Evolutionary conservation across 139 green algal species (phyloP).

Genomic region (Zygnema cylindricum): DNA sequence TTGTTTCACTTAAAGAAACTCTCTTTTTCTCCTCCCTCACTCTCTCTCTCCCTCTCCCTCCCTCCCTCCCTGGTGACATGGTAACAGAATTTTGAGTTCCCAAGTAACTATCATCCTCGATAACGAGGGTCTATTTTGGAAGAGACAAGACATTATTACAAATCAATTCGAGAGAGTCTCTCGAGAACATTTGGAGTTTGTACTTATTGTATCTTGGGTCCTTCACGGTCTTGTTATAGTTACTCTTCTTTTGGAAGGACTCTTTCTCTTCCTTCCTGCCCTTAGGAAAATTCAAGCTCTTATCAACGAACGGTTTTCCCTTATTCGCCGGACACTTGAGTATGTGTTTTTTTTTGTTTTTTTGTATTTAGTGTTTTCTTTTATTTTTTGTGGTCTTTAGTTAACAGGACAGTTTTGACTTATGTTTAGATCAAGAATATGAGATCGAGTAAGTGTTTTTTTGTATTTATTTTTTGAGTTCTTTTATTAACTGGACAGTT

Average conservation of each 20-base stretch:
- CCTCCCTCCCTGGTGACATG: background rate
- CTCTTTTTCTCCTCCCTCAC: conserved; percentile 2
- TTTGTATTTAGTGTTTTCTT: no score
- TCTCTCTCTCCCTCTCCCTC: background rate
- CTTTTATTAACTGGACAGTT: no score
- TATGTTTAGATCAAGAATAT: no score
- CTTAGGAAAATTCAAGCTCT: conserved; percentile 31
- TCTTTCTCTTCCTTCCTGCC: conserved; percentile 42
- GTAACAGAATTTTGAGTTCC: conserved; percentile 1
- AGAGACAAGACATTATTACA: conserved; percentile 16
- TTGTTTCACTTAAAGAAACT: background rate
- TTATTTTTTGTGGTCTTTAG: no score
- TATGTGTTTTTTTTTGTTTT: conserved; percentile 5
- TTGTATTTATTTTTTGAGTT: no score
- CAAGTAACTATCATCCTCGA: conserved; percentile 27
- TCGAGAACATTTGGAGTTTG: conserved; percentile 7
- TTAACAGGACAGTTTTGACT: no score
- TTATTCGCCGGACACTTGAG: conserved; percentile 42
- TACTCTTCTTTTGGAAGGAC: conserved; percentile 38
- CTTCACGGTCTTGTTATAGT: conserved; percentile 51
- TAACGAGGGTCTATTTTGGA: conserved; percentile 38
- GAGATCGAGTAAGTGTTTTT: no score
- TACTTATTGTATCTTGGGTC: conserved; percentile 53
- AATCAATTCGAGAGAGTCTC: conserved; percentile 17
- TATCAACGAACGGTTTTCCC: conserved; percentile 44